Evolutionary conservation across 1,284 basidiomycete species (phyloP), one percentile per base, ranked within the genome.

Genomic region (Dichomitus squalens): DNA sequence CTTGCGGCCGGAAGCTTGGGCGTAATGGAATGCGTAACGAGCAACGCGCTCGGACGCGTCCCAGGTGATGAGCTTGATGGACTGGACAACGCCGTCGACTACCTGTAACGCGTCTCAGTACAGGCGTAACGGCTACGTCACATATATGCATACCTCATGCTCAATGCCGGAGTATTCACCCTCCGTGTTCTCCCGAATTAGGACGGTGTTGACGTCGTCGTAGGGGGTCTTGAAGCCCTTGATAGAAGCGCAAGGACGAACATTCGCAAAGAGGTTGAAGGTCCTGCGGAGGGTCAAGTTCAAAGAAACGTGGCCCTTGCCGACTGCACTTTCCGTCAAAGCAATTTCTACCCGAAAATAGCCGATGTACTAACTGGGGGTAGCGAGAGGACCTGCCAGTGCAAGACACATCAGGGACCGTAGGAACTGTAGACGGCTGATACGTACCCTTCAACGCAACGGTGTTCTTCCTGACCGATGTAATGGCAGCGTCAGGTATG

Each of bases 121-220:
- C 36, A 44, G 18, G 21, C 31, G 21, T 44, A 27, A 31, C 5
- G 29, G 29, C 43, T 8, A 35, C 34, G 49, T 46, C 48, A 48
- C 35, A 27, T 7, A 16, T 7, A 29, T 34, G 49, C 31, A 27
- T 60, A 92, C 89, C 85, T 98, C 95, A 76, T 98, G 96, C 77
- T 98, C 96, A 68, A 98, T 98, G 65, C 96, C 96, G 64, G 96
- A 98, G 80, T 99, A 99, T 78, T 99, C 97, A 71, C 97, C 97
- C 79, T 99, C 97, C 29, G 97, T 99, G 79, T 99, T 99, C 79
- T 99, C 97, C 71, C 97, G 93, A 75, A 99, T 99, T 66, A 99
- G 81, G 52, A 98, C 96, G 25, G 93, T 96, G 82, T 99, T 92
- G 66, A 99, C 97, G 71, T 98, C 90, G 73, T 98, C 96, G 73